phyloP scores from a whole-genome alignment of 2,329 filamentous ascomycete genomes.

The Aspergillus carbonarius region DNA sequence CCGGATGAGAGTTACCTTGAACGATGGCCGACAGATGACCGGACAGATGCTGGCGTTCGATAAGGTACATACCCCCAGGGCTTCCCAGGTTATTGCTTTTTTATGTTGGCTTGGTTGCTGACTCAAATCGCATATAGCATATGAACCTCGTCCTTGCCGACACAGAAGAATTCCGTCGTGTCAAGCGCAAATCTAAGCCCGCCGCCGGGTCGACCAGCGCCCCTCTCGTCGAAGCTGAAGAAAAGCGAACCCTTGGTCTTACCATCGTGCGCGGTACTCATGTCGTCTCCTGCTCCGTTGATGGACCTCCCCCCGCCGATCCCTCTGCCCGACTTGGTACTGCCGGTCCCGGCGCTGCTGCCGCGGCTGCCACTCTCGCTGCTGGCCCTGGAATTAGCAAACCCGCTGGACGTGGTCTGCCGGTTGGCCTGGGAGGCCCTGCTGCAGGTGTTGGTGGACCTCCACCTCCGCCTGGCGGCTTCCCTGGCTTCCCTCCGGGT shows the following conservation, averaged over 20 bases:
- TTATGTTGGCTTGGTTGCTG: slow-evolving; percentile 3
- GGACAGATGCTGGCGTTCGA: slow-evolving; percentile 98
- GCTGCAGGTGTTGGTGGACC: slow-evolving; percentile 82
- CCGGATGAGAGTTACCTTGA: slow-evolving; percentile 95
- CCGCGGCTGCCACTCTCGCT: slow-evolving; percentile 65
- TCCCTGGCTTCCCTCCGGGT: slow-evolving; percentile 52
- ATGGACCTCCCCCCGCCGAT: slow-evolving; percentile 92
- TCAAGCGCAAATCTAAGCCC: slow-evolving; percentile 78
- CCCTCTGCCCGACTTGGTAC: slow-evolving; percentile 85
- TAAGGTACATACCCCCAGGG: slow-evolving; percentile 64
- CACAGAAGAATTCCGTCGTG: slow-evolving; percentile 93
- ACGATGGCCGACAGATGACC: slow-evolving; percentile 93
- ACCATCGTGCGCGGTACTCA: slow-evolving; percentile 93
- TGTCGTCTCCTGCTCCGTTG: slow-evolving; percentile 91
- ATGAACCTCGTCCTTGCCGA: slow-evolving; percentile 99
- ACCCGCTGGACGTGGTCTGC: slow-evolving; percentile 81
- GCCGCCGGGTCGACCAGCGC: slow-evolving; percentile 60
- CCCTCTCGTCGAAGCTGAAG: slow-evolving; percentile 77
- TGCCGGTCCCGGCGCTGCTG: slow-evolving; percentile 60
- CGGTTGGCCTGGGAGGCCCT: slow-evolving; percentile 82
- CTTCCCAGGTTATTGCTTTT: background rate
- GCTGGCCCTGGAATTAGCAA: slow-evolving; percentile 87
- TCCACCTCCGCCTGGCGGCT: slow-evolving; percentile 63
- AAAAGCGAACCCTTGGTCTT: slow-evolving; percentile 94
- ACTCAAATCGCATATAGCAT: slow-evolving; percentile 59